These are phyloP conservation scores for Citrus maxima DNA, from an alignment of 345 rosid species.

Conservation along the genomic window DNA sequence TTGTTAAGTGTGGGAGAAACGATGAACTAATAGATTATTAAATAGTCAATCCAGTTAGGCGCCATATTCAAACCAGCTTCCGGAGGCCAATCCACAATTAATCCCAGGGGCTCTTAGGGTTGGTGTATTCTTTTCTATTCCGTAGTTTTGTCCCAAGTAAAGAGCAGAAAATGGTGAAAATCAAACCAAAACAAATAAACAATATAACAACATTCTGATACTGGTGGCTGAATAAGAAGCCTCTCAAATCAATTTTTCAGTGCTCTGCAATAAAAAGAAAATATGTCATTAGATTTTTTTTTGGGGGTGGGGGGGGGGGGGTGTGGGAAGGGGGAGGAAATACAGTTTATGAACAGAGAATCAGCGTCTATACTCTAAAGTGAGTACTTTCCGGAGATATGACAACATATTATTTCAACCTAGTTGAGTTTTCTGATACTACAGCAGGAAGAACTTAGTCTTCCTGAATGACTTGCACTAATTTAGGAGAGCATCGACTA, in stretches of 20 bases:
- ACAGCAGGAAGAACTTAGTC: background rate
- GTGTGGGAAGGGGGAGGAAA: background rate
- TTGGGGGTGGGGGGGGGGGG: no score
- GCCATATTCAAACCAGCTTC: background rate
- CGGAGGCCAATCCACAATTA: background rate
- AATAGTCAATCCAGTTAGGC: background rate
- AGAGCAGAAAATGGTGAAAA: background rate
- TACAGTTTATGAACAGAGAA: background rate
- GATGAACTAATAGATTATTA: background rate
- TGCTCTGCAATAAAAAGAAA: conserved; percentile 18
- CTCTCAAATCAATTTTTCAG: conserved; percentile 11
- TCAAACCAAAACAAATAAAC: background rate
- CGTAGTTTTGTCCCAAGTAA: background rate
- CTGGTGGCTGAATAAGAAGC: conserved; percentile 3
- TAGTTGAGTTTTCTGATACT: background rate
- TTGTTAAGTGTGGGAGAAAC: background rate
- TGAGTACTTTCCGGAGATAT: background rate
- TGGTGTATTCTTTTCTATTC: no score
- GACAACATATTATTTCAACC: background rate
- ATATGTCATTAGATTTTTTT: conserved; percentile 1
- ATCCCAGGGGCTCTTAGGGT: no score
- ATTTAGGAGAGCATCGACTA: background rate
- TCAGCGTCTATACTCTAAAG: background rate
- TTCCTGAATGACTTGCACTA: background rate
- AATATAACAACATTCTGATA: background rate